Evolutionary conservation across 441 rosid genomes (phyloP).

Genomic region (Populus tomentosa): DNA sequence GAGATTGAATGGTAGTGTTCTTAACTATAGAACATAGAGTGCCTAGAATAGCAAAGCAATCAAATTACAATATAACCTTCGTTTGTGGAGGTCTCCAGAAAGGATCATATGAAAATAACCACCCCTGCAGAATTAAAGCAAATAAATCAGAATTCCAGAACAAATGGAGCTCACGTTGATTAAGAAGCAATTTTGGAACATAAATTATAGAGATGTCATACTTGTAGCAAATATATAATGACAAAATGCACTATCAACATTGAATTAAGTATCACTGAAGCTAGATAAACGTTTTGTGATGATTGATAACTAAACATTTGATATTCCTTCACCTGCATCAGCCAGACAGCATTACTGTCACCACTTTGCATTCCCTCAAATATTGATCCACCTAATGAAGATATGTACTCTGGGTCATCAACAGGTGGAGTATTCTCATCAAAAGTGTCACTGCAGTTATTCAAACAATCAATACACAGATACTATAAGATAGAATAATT

Average conservation of each 20-base stretch:
- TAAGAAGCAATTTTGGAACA: conserved; percentile 1
- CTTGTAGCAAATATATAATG: neutral
- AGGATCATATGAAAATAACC: conserved; percentile 79
- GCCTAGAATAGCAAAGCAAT: neutral
- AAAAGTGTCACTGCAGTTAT: conserved; percentile 58
- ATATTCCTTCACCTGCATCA: conserved; percentile 61
- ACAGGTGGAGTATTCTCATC: conserved; percentile 85
- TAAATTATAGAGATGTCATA: neutral
- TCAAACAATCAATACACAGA: conserved; percentile 16
- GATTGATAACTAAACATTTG: conserved; percentile 8
- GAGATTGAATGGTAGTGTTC: neutral
- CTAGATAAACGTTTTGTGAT: neutral
- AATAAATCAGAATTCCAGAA: conserved; percentile 19
- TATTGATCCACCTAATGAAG: conserved; percentile 68
- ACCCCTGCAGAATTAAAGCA: conserved; percentile 42
- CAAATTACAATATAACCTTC: conserved; percentile 42
- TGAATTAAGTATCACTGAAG: neutral
- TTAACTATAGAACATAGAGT: neutral
- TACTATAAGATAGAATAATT: neutral
- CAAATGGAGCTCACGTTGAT: conserved; percentile 1
- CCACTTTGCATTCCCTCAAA: conserved; percentile 69
- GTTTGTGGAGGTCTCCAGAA: conserved; percentile 80
- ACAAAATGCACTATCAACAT: neutral
- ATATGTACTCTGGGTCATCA: conserved; percentile 63
- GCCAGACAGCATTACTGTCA: conserved; percentile 63